Evolutionary conservation across 768 basidiomycete genomes (phyloP), one percentile per base, ranked within the genome.

Genomic region (Calvatia gigantea): DNA sequence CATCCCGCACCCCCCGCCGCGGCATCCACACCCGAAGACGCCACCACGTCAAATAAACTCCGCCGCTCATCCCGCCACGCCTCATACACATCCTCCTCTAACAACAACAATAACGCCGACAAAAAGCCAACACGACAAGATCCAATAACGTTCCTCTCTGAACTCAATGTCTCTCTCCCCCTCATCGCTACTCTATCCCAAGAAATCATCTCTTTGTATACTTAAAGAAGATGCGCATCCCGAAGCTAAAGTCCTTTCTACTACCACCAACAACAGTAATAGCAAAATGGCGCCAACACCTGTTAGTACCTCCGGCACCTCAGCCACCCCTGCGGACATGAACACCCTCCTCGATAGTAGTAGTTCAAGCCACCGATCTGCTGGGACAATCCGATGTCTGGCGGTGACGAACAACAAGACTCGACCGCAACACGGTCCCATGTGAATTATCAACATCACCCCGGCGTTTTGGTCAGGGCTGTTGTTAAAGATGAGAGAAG

Each of bases 131-230:
- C 73, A 23, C 80, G 81, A 60, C 82, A 84, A 62, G 89, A 95
- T 65, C 78, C 89, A 3, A 76, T 95, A 56, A 74, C 82, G 4
- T 98, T 97, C 69, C 82, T 99, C 56, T 84, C 94, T 0, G 84
- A 83, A 2, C 79, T 99, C 14, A 90, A 94, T 70, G 85, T 98
- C 55, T 93, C 87, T 47, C 78, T 95, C 61, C 78, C 88, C 1
- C 79, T 89, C 55, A 73, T 99, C 37, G 83, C 91, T 23, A 86
- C 89, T 37, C 87, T 97, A 63, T 82, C 88, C 0, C 95, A 98
- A 65, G 91, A 98, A 72, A 91, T 98, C 60, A 79, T 98, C 51
- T 83, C 89, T 3, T 70, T 97, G 31, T 98, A 98, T 70, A 82
- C 89, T 4, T 70, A 84, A 83, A 54, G 87, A 91, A 58, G 83